Percentiles rank a stretch among this genome's conserved stretches.
phyloP scores from a whole-genome alignment of 305 asterid species.

The Solanum hybrid region DNA sequence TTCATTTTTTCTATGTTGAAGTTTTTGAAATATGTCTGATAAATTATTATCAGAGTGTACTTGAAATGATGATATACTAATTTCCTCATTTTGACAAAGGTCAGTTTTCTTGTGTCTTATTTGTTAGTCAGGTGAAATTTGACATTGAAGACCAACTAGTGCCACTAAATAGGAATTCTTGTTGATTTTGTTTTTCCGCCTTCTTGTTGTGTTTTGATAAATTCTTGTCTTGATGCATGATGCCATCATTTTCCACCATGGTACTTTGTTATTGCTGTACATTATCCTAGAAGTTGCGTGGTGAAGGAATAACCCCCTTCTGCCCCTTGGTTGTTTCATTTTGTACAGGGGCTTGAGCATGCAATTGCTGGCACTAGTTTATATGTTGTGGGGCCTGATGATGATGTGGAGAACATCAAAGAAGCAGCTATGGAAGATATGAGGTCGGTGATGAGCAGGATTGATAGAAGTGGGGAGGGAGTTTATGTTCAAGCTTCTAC shows the following conservation, averaged over 20 bases:
- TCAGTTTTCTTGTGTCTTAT: background rate
- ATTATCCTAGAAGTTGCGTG: conserved; percentile 6
- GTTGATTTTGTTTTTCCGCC: background rate
- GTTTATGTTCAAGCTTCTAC: conserved; percentile 99
- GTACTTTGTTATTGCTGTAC: background rate
- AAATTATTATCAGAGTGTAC: background rate
- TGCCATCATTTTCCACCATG: background rate
- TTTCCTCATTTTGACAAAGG: background rate
- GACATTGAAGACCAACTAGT: background rate
- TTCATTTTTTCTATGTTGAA: background rate
- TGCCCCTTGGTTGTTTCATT: conserved; percentile 6
- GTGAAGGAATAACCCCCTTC: background rate
- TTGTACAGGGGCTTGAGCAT: conserved; percentile 86
- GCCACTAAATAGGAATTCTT: background rate
- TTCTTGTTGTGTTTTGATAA: background rate
- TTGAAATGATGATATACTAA: background rate
- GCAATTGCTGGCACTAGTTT: conserved; percentile 96
- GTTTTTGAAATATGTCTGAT: background rate
- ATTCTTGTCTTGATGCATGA: background rate
- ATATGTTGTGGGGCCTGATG: conserved; percentile 81
- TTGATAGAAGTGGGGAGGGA: conserved; percentile 90
- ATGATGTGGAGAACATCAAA: conserved; percentile 67
- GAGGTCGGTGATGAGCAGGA: conserved; percentile 87
- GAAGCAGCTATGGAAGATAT: conserved; percentile 95
- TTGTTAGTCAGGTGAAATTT: background rate